Conservation (phyloP, 2,329 filamentous ascomycete species). For the Atkinsonella texensis region DNA sequence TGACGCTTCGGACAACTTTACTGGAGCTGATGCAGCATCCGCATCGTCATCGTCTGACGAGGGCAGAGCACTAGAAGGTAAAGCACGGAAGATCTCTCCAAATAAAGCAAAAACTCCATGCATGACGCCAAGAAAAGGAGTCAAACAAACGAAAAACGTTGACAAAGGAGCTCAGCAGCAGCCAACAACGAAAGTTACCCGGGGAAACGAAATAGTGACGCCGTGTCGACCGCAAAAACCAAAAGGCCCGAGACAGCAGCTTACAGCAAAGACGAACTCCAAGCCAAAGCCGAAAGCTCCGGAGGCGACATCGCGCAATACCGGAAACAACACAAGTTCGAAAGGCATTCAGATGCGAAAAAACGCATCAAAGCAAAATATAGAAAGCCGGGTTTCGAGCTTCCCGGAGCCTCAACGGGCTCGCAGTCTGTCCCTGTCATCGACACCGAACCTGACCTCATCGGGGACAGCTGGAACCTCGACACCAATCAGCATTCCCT, state of each 20-base stretch:
- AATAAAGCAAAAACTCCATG: slow-evolving; percentile 12
- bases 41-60: slow-evolving; percentile 19
- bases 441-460: not conserved
- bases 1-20: slow-evolving; percentile 24
- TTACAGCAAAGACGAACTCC: not conserved
- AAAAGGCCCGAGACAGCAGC: not conserved
- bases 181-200: not conserved
- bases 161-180: slow-evolving; percentile 15
- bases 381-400: not conserved
- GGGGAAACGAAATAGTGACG: not conserved
- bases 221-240: not conserved
- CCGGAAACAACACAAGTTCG: not conserved
- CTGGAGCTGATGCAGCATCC: slow-evolving; percentile 16
- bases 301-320: not conserved
- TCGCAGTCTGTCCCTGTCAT: not conserved
- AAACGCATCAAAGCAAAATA: not conserved
- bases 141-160: slow-evolving; percentile 17
- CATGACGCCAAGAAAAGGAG: slow-evolving; percentile 15
- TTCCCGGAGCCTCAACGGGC: not conserved
- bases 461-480: not conserved
- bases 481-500: not conserved
- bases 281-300: not conserved
- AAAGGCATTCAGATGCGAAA: not conserved
- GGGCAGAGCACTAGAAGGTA: slow-evolving; percentile 20
- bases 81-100: slow-evolving; percentile 18